Evolutionary conservation across 805 yeast genomes (phyloP), one percentile per base, ranked within the genome.

Genomic region (Kregervanrija delftensis): DNA sequence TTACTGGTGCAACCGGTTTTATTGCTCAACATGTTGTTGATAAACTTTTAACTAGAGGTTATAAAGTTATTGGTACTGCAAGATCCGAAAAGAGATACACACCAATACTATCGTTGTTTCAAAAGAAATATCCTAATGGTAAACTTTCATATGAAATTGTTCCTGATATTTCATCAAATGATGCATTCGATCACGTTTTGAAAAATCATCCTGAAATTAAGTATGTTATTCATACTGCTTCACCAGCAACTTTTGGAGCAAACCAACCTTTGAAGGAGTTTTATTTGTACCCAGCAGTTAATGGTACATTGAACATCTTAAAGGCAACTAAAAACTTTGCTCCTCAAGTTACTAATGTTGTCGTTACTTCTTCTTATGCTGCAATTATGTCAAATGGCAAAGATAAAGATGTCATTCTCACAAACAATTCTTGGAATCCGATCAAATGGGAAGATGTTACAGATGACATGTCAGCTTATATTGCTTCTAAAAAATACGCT

Each of bases 331-430:
- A 62, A 43, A 48, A 52, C 14, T 57, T 57, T 44, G 77, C 68
- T 10, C 67, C 68, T 3, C 64, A 68, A 37, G 67, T 75, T 33
- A 61, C 59, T 42, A 56, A 62, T 9, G 70, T 75, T 3, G 77
- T 75, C 34, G 53, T 72, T 39, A 66, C 79, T 15, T 70, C 81
- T 3, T 79, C 84, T 0, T 66, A 64, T 51, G 82, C 82, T 30
- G 37, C 37, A 35, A 16, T 35, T 11, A 32, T 75, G 28, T 22
- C 6, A 22, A 22, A 22, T 22, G 28, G 8, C 6, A 8, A 22
- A 22, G 28, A 22, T 22, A 22, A 22, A 22, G 8, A 22, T 6
- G 28, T 22, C 28, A 33, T 47, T 4, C 51, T 54, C 40, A 57
- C 58, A 31, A 69, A 63, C 50, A 49, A 55, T 0, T 42, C 58